Evolutionary conservation across 148 eudicot genomes (phyloP), one percentile per base, ranked within the genome.

Genomic region (Drosera capensis): DNA sequence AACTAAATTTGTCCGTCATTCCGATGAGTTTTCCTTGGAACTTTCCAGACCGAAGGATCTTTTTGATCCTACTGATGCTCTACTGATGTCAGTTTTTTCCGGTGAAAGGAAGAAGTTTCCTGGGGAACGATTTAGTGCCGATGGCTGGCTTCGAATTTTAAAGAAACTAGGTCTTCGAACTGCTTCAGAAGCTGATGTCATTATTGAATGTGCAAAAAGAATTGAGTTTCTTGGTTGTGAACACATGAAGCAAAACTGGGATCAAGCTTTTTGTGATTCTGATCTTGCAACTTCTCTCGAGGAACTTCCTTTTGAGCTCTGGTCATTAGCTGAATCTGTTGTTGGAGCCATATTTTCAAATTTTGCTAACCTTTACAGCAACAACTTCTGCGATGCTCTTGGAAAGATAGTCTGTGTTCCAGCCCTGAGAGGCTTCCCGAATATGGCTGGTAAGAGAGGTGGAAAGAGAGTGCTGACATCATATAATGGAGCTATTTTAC

Each of bases 321-420:
- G 95, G 85, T 53, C 74, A 46, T 66, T 90, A 66, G 95, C 93
- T 35, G 95, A 85, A 60, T 80, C 76, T 59, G 70, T 90, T 51
- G 59, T 74, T 26, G 78, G 72, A 66, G 80, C 93, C 19, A 74
- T 90, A 45, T 80, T 90, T 54, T 68, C 81, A 30, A 90, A 90
- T 55, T 90, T 90, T 46, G 99, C 99, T n/a, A 78, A 84, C 25
- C 82, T 90, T 23, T 90, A 80, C 67, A 64, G 95, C 63, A 81
- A 62, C 62, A 76, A 63, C 63, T 90, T 90, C 54, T 90, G 99
- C 68, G 78, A 65, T 64, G 64, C 58, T 22, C 77, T 90, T 57
- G 88, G 99, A 15, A 74, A 78, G 64, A 80, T 90, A 60, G 78
- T 86, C 43, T 90, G 95, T 64, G 51, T 90, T 48, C 99, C 99